Evolutionary conservation across 2,329 filamentous ascomycete genomes (phyloP).

Genomic region (Penicillium sp.): DNA sequence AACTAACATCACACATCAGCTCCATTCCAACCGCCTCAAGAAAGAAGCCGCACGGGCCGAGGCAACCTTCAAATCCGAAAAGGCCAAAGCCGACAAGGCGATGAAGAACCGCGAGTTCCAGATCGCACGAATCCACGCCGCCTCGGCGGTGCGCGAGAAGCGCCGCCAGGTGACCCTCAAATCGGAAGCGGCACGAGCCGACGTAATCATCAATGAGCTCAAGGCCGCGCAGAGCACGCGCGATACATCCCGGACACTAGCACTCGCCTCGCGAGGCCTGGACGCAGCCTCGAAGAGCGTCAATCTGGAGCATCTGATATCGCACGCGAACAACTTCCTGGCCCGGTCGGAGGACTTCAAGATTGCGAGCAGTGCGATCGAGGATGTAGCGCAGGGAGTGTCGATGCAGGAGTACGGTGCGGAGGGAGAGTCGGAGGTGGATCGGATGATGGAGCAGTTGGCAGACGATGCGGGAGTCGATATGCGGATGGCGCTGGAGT

Average conservation of each 20-base stretch:
- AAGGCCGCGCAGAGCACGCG: conserved; percentile 47
- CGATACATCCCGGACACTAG: conserved; percentile 44
- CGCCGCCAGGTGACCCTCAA: conserved; percentile 45
- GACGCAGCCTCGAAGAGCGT: conserved; percentile 45
- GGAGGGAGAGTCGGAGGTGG: conserved; percentile 41
- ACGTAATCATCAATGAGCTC: conserved; percentile 48
- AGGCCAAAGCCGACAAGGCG: conserved; percentile 46
- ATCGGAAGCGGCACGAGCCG: conserved; percentile 45
- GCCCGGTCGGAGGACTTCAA: conserved; percentile 43
- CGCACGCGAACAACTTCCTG: conserved; percentile 43
- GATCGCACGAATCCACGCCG: conserved; percentile 48
- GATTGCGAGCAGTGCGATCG: conserved; percentile 41
- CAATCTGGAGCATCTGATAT: conserved; percentile 43
- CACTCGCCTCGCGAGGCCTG: conserved; percentile 43
- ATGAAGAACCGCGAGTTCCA: conserved; percentile 48
- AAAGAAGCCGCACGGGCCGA: conserved; percentile 47
- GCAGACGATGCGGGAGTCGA: conserved; percentile 44
- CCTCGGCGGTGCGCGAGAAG: conserved; percentile 45
- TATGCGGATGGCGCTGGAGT: conserved; percentile 39
- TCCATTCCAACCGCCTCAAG: conserved; percentile 47
- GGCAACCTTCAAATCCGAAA: conserved; percentile 45
- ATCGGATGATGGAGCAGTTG: conserved; percentile 43
- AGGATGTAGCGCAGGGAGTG: conserved; percentile 40
- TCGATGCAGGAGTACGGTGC: conserved; percentile 45
- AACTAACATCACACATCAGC: conserved; percentile 24